phyloP scores from a whole-genome alignment of 2,329 filamentous ascomycete species.

The Penicillium fuscoglaucum region DNA sequence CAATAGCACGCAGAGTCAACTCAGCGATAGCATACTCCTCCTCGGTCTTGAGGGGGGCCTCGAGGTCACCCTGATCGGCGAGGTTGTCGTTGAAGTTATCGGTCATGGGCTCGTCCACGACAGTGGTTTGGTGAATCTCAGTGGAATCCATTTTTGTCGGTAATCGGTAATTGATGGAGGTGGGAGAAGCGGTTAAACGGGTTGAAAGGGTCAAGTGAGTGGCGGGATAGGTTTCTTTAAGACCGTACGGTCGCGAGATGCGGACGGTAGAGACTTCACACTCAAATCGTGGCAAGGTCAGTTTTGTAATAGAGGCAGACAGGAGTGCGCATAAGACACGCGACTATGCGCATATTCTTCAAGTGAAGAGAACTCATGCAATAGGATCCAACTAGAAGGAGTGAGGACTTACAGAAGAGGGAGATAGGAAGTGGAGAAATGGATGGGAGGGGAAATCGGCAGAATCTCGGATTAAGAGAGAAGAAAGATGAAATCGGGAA shows the following conservation, averaged over 20 bases:
- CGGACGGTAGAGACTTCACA: constrained; percentile 13
- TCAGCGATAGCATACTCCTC: constrained; percentile 94
- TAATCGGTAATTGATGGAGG: constrained; percentile 12
- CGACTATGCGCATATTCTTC: constrained; percentile 1
- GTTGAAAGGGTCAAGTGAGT: constrained; percentile 16
- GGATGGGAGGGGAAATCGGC: constrained; percentile 23
- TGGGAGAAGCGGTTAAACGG: constrained; percentile 25
- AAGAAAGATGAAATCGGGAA: constrained; percentile 9
- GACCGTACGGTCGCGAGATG: constrained; percentile 8
- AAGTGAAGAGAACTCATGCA: background rate
- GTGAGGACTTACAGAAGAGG: constrained; percentile 24
- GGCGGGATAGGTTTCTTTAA: constrained; percentile 9
- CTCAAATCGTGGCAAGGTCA: constrained; percentile 4
- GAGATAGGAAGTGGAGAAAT: constrained; percentile 28
- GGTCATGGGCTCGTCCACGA: constrained; percentile 62
- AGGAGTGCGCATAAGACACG: constrained; percentile 3
- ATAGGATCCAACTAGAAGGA: constrained; percentile 6
- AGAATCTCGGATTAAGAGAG: constrained; percentile 18
- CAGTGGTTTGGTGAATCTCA: constrained; percentile 57
- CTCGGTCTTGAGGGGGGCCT: constrained; percentile 83
- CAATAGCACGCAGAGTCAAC: constrained; percentile 92
- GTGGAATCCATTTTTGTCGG: constrained; percentile 58
- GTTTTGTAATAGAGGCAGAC: constrained; percentile 5
- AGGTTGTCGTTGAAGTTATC: constrained; percentile 66
- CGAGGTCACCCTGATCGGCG: constrained; percentile 67